Percentiles rank a stretch among this genome's conserved stretches.
Evolutionary conservation across 441 rosid genomes (phyloP).

Genomic region (Gossypium schwendimanii): DNA sequence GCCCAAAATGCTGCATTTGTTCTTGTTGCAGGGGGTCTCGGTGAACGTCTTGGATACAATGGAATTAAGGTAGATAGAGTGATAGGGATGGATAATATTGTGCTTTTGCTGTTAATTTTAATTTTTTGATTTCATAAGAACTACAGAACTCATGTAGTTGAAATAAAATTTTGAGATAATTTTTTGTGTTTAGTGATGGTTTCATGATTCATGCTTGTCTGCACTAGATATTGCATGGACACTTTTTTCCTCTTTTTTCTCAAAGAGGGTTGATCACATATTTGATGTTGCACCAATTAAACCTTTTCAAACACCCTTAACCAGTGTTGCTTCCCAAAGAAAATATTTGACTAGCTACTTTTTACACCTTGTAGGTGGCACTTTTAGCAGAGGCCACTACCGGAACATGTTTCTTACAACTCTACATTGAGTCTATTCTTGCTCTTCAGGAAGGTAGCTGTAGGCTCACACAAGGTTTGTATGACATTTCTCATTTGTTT

Average conservation of each 20-base stretch:
- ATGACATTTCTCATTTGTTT: background rate
- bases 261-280: background rate
- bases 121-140: background rate
- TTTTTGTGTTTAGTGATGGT: background rate
- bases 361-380: slow-evolving; percentile 56
- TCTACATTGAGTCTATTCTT: slow-evolving; percentile 68
- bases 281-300: slow-evolving; percentile 1
- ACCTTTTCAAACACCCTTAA: slow-evolving; percentile 4
- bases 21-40: slow-evolving; percentile 98
- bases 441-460: slow-evolving; percentile 86
- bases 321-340: background rate
- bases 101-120: background rate
- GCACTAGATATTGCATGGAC: background rate
- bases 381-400: slow-evolving; percentile 88
- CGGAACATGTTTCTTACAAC: slow-evolving; percentile 77
- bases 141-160: background rate
- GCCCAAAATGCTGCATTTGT: slow-evolving; percentile 85
- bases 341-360: slow-evolving; percentile 7
- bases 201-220: background rate
- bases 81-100: background rate
- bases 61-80: slow-evolving; percentile 76
- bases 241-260: background rate
- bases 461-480: slow-evolving; percentile 56
- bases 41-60: slow-evolving; percentile 92
- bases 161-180: background rate